Evolutionary conservation across 108 stramenopile genomes (phyloP).

Genomic region (Fragilariopsis cylindrus): DNA sequence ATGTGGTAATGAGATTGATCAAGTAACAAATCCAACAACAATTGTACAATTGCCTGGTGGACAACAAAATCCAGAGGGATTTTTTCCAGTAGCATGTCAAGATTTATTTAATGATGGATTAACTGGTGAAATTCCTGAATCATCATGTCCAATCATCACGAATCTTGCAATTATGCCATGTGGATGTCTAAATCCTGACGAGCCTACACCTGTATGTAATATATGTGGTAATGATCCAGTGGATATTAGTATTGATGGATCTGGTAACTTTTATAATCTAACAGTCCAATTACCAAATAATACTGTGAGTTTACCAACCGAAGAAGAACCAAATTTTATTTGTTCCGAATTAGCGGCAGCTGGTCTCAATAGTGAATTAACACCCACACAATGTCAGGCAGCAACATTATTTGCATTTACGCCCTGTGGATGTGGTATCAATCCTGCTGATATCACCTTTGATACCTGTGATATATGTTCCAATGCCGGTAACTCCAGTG

Average conservation of each 20-base stretch:
- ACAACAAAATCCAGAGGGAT: background rate
- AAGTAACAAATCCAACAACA: background rate
- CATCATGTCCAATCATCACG: background rate
- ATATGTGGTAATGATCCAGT: background rate
- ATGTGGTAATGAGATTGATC: background rate
- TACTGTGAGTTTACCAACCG: background rate
- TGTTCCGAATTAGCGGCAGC: background rate
- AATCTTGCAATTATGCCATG: background rate
- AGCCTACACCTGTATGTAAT: background rate
- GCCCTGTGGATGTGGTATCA: background rate
- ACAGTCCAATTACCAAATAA: background rate
- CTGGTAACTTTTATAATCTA: background rate
- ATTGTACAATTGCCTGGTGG: background rate
- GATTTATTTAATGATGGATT: conserved; percentile 8
- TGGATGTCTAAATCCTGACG: background rate
- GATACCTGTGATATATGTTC: background rate
- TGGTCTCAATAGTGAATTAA: background rate
- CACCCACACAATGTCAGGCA: background rate
- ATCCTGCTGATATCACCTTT: background rate
- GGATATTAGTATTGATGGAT: too few species aligned
- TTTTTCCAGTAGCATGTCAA: background rate
- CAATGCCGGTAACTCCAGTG: too few species aligned
- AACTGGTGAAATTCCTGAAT: conserved; percentile 4
- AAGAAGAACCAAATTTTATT: background rate
- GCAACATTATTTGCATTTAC: background rate